Conservation (phyloP, 805 yeast genomes). For the Middelhovenomyces tepae region DNA sequence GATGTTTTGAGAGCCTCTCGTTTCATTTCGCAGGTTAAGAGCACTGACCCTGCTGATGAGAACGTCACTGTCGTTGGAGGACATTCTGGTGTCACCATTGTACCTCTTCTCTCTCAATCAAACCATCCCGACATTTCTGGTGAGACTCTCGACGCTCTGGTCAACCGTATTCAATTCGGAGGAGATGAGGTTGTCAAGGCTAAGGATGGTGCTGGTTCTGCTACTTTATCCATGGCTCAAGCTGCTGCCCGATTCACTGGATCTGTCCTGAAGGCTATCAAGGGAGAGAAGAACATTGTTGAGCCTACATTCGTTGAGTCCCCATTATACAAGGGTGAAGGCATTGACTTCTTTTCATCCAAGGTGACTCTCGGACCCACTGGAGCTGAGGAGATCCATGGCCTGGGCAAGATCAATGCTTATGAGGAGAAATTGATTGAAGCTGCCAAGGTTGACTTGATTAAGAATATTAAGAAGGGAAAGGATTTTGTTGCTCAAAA, state of each 20-base stretch:
- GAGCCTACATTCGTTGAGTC: conserved; percentile 57
- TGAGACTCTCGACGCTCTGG: conserved; percentile 56
- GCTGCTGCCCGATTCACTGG: conserved; percentile 80
- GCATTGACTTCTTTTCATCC: conserved; percentile 94
- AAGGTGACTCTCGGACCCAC: conserved; percentile 87
- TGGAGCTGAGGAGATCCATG: conserved; percentile 79
- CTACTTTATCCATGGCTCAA: conserved; percentile 88
- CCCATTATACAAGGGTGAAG: conserved; percentile 76
- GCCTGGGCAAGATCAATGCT: conserved; percentile 61
- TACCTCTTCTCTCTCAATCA: conserved; percentile 84
- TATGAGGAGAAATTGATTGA: conserved; percentile 80
- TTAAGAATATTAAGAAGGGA: conserved; percentile 88
- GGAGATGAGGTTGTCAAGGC: conserved; percentile 95
- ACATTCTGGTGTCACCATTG: conserved; percentile 94
- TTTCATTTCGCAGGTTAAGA: conserved; percentile 64
- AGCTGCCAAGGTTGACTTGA: conserved; percentile 76
- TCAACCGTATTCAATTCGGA: conserved; percentile 89
- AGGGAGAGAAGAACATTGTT: conserved; percentile 38
- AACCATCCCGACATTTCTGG: conserved; percentile 46
- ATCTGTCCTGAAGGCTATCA: conserved; percentile 35
- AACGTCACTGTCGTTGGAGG: conserved; percentile 89
- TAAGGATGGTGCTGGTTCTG: conserved; percentile 89
- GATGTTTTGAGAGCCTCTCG: conserved; percentile 86
- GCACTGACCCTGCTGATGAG: conserved; percentile 69
- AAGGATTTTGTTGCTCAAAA: conserved; percentile 56